These are phyloP conservation scores for Xylariales sp. DNA, from an alignment of 2,329 filamentous ascomycete genomes.

Conservation along the genomic window DNA sequence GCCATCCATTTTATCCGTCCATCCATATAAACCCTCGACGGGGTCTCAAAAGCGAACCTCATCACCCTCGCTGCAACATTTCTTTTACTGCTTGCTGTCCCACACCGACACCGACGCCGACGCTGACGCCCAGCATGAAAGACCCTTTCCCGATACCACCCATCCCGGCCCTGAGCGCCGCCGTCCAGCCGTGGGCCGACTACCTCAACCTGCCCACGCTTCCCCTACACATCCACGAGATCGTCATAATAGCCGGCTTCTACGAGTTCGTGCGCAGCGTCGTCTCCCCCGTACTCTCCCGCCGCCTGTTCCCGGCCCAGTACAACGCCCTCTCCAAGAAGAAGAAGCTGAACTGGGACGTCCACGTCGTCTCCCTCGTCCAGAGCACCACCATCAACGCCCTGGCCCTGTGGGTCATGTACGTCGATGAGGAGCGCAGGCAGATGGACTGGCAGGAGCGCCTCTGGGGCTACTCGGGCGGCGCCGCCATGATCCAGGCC, in stretches of 20 bases:
- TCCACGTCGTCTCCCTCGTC: slow-evolving; percentile 85
- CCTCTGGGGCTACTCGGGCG: slow-evolving; percentile 82
- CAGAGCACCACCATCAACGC: slow-evolving; percentile 79
- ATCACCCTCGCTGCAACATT: not conserved
- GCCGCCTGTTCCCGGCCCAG: slow-evolving; percentile 68
- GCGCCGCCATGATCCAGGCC: slow-evolving; percentile 77
- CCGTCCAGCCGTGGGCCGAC: slow-evolving; percentile 73
- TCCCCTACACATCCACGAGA: slow-evolving; percentile 81
- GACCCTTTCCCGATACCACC: slow-evolving; percentile 77
- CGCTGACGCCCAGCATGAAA: slow-evolving; percentile 63
- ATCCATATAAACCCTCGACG: slow-evolving; percentile 15
- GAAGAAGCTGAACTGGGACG: slow-evolving; percentile 84
- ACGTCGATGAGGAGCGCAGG: slow-evolving; percentile 73
- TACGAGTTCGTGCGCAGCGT: slow-evolving; percentile 76
- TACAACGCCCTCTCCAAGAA: slow-evolving; percentile 72
- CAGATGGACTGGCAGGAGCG: slow-evolving; percentile 75
- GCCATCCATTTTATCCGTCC: not conserved
- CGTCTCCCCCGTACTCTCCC: slow-evolving; percentile 75
- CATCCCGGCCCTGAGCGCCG: slow-evolving; percentile 65
- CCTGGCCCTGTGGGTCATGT: slow-evolving; percentile 80
- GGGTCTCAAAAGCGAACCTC: not conserved
- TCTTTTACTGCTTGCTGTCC: not conserved
- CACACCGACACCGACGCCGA: too few species aligned
- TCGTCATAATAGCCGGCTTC: slow-evolving; percentile 71
- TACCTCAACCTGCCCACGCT: slow-evolving; percentile 72